phyloP scores from a whole-genome alignment of 2,329 filamentous ascomycete genomes.

The Ophiostoma quercus region DNA sequence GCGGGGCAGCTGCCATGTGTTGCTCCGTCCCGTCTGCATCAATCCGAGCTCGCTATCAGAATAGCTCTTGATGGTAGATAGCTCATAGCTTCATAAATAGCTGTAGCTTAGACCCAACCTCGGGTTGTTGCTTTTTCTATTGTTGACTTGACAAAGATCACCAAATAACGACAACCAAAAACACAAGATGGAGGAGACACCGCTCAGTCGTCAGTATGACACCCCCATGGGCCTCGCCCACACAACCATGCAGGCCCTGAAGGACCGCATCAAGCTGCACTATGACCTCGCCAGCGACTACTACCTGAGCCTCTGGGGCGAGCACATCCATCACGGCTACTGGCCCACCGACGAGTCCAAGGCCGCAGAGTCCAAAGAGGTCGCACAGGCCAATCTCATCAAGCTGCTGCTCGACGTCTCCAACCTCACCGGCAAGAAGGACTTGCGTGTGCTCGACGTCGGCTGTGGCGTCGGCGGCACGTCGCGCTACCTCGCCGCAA shows the following conservation, averaged over 20 bases:
- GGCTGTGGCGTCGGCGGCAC: constrained; percentile 59
- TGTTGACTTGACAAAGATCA: not conserved
- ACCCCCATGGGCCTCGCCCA: constrained; percentile 43
- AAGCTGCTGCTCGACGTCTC: constrained; percentile 49
- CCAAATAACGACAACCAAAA: not conserved
- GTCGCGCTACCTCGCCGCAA: constrained; percentile 49
- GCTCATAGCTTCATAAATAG: not conserved
- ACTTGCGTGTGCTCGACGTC: constrained; percentile 49
- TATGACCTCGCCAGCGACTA: constrained; percentile 59
- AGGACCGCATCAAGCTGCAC: constrained; percentile 55
- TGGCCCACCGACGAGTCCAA: constrained; percentile 46
- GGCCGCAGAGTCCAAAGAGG: constrained; percentile 50
- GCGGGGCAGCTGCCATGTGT: not conserved
- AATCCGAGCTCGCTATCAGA: not conserved
- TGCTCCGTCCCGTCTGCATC: constrained; percentile 2
- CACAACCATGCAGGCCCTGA: constrained; percentile 46
- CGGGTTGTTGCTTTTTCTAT: no score
- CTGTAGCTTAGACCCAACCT: not conserved
- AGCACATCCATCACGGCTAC: constrained; percentile 60
- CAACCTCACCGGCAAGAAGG: constrained; percentile 29
- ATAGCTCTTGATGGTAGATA: not conserved
- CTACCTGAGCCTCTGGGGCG: constrained; percentile 58
- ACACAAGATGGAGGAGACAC: not conserved
- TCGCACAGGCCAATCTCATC: constrained; percentile 54
- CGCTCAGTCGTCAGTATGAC: constrained; percentile 43